Conservation (phyloP, 441 rosid species). For the Daphne laureola region DNA sequence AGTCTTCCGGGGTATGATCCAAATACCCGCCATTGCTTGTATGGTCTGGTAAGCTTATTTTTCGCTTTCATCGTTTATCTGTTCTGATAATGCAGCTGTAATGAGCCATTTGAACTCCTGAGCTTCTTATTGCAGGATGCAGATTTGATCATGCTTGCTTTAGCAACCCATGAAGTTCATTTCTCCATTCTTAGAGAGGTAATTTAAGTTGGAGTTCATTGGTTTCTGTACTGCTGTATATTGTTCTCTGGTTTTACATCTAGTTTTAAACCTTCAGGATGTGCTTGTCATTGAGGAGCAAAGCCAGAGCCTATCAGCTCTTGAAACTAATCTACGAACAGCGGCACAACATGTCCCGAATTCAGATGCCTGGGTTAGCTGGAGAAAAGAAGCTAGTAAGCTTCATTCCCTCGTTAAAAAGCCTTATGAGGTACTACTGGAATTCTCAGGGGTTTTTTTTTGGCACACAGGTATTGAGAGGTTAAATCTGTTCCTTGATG, state of each 20-base stretch:
- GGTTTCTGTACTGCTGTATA: too few relatives aligned
- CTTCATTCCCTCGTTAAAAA: neutral
- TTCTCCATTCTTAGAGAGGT: conserved; percentile 26
- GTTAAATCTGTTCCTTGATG: neutral
- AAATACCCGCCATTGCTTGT: conserved; percentile 18
- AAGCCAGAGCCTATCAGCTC: neutral
- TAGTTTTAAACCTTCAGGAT: conserved; percentile 5
- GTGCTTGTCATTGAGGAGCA: conserved; percentile 9
- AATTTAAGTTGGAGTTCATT: neutral
- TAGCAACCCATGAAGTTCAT: conserved; percentile 28
- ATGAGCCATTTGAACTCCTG: neutral
- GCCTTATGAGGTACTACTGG: conserved; percentile 17
- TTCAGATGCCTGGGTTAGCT: neutral
- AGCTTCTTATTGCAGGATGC: conserved; percentile 18
- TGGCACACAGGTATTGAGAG: neutral
- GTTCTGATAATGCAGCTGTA: neutral
- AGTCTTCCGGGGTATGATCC: conserved; percentile 11
- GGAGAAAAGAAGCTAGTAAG: neutral
- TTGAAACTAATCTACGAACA: neutral
- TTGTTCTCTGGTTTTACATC: neutral
- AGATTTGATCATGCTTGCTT: conserved; percentile 22
- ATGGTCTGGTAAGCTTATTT: conserved; percentile 17
- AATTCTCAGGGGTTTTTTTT: neutral
- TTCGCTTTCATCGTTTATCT: neutral
- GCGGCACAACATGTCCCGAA: neutral